phyloP scores from a whole-genome alignment of 164 flowering plant species.

The Vitis labrusca region DNA sequence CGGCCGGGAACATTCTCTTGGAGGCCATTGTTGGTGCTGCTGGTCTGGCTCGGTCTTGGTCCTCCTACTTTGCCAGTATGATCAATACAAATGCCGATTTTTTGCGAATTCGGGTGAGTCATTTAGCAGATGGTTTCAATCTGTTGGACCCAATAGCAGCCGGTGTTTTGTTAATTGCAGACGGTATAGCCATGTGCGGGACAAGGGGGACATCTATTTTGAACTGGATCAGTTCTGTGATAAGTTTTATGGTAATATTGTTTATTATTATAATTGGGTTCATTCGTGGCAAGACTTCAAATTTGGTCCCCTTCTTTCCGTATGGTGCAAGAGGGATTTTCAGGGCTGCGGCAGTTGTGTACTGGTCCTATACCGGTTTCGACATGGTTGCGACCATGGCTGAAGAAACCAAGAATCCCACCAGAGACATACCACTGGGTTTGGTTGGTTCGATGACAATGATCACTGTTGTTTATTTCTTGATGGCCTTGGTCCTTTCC shows the following conservation, averaged over 20 bases:
- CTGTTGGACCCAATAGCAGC: slow-evolving; percentile 70
- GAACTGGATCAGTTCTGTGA: slow-evolving; percentile 50
- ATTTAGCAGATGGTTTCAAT: slow-evolving; percentile 52
- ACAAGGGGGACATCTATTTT: slow-evolving; percentile 49
- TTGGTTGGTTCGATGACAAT: slow-evolving; percentile 72
- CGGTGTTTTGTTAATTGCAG: slow-evolving; percentile 37
- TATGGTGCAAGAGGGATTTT: slow-evolving; percentile 56
- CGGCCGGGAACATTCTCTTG: slow-evolving; percentile 70
- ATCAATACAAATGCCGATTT: slow-evolving; percentile 42
- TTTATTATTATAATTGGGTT: slow-evolving; percentile 56
- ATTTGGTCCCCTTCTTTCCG: slow-evolving; percentile 65
- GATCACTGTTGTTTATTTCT: slow-evolving; percentile 66
- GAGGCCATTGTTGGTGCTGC: slow-evolving; percentile 78
- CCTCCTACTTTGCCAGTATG: slow-evolving; percentile 66
- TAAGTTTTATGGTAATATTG: slow-evolving; percentile 37
- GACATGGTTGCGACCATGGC: slow-evolving; percentile 89
- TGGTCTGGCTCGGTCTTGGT: slow-evolving; percentile 69
- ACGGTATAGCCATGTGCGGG: slow-evolving; percentile 51
- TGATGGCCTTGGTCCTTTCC: slow-evolving; percentile 67
- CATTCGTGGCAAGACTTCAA: slow-evolving; percentile 34
- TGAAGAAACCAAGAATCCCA: slow-evolving; percentile 73
- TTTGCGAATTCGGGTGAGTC: slow-evolving; percentile 35
- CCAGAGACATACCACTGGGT: slow-evolving; percentile 75
- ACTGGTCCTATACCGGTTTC: slow-evolving; percentile 81
- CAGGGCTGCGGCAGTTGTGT: slow-evolving; percentile 68